phyloP scores from a whole-genome alignment of 2,329 filamentous ascomycete species.

The Nigrospora osmanthi region DNA sequence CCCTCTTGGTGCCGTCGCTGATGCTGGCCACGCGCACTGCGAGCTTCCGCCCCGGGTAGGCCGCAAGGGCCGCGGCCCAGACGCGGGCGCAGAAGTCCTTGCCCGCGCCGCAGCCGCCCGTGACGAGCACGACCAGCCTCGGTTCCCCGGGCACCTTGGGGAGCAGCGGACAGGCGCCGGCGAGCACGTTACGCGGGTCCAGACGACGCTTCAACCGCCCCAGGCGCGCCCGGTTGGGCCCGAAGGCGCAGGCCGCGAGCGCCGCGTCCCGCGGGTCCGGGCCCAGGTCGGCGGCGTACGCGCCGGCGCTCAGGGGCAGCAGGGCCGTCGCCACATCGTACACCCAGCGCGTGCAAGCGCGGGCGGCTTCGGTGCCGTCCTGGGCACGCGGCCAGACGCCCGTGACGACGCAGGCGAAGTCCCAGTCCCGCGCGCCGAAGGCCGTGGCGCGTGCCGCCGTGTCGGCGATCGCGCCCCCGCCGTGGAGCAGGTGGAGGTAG shows the following conservation, averaged over 20 bases:
- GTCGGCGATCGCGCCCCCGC: slow-evolving; percentile 43
- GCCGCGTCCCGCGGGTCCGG: slow-evolving; percentile 48
- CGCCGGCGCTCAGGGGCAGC: slow-evolving; percentile 40
- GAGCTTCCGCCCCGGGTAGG: slow-evolving; percentile 14
- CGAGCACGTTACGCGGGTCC: slow-evolving; percentile 44
- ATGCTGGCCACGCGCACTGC: slow-evolving; percentile 41
- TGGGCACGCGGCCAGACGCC: slow-evolving; percentile 50
- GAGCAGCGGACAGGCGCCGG: slow-evolving; percentile 47
- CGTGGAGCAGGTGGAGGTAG: slow-evolving; percentile 56
- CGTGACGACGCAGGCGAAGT: slow-evolving; percentile 56
- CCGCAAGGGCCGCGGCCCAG: slow-evolving; percentile 32
- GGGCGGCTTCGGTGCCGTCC: slow-evolving; percentile 34
- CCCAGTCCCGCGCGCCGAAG: slow-evolving; percentile 57
- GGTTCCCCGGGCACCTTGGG: slow-evolving; percentile 23
- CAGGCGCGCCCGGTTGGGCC: slow-evolving; percentile 41
- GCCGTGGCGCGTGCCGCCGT: slow-evolving; percentile 37
- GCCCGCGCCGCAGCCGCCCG: slow-evolving; percentile 43
- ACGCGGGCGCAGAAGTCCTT: slow-evolving; percentile 52
- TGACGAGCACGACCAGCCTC: slow-evolving; percentile 50
- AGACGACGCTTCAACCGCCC: slow-evolving; percentile 37
- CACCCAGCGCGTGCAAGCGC: slow-evolving; percentile 41
- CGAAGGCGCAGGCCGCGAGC: slow-evolving; percentile 48
- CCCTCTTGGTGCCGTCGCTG: slow-evolving; percentile 48
- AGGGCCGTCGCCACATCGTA: slow-evolving; percentile 40
- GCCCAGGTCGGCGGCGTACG: slow-evolving; percentile 54